Evolutionary conservation across 164 flowering plant genomes (phyloP), one percentile per base, ranked within the genome.

Genomic region (Tetracentron sinense): DNA sequence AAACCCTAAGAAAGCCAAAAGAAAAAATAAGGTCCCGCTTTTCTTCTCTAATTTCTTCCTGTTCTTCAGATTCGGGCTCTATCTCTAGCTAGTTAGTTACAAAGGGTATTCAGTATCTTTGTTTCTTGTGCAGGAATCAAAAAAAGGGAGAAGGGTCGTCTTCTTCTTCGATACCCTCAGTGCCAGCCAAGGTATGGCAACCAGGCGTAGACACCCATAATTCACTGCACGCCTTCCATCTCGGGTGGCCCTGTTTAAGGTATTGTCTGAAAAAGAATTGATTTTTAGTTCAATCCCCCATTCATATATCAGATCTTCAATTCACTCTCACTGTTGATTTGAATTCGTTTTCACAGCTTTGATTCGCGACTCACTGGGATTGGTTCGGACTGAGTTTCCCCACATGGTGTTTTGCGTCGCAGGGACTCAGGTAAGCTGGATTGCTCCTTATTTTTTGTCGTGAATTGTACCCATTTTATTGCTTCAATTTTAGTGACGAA

Each of bases 201-300:
- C 97, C 99, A 1, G 97, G 99, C 0, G 92, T 95, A 7, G 99
- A 95, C 62, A 77, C 91, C 6, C 90, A 93, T 65, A 84, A 90
- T 66, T 89, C 89, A 11, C 90, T 89, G 22, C 96, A 93, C 42
- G 96, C 84, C 49, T 93, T 93, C 65, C 85, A 85, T 66, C 69
- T 87, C 42, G 97, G 96, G 4, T 93, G 98, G 98, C 95, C 96
- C 14, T 93, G 90, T 69, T 80, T 93, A 64, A 90, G 97, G 97
- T 90, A 10, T 31, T 31, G n/a, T n/a, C n/a, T n/a, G n/a, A n/a
- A n/a, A n/a, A n/a, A n/a, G n/a, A n/a, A n/a, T n/a, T n/a, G n/a
- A n/a, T n/a, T n/a, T n/a, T n/a, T n/a, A n/a, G n/a, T n/a, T n/a
- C n/a, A n/a, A n/a, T n/a, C n/a, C n/a, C n/a, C n/a, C n/a, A n/a